These are phyloP conservation scores for Yarrowia divulgata DNA, from an alignment of 805 yeast species.

Conservation along the genomic window DNA sequence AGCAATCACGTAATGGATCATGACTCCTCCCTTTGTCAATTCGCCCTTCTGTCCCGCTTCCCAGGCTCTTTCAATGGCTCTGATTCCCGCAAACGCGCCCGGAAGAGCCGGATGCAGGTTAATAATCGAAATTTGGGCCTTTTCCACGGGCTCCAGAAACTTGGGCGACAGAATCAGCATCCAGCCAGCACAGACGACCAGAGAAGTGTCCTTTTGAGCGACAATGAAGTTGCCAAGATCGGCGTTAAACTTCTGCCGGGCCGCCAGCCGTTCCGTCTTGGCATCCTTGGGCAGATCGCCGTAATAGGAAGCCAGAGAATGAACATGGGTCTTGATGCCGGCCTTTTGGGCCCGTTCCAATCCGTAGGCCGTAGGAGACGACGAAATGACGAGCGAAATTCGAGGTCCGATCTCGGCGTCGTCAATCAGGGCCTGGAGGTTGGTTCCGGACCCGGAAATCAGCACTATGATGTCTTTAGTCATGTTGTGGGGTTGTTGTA, in stretches of 20 bases:
- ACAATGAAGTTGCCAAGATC: constrained; percentile 78
- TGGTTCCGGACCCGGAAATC: constrained; percentile 96
- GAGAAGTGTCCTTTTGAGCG: constrained; percentile 67
- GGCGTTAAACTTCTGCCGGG: constrained; percentile 74
- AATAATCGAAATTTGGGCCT: constrained; percentile 75
- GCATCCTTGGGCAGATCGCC: constrained; percentile 76
- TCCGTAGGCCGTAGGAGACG: constrained; percentile 87
- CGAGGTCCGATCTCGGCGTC: constrained; percentile 57
- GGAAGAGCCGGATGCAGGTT: constrained; percentile 98
- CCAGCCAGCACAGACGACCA: constrained; percentile 99
- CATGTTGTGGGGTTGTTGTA: background rate
- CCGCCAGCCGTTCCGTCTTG: constrained; percentile 60
- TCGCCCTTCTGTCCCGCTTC: constrained; percentile 89
- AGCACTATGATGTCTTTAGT: constrained; percentile 65
- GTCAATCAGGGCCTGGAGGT: constrained; percentile 91
- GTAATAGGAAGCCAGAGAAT: constrained; percentile 74
- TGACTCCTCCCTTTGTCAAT: constrained; percentile 81
- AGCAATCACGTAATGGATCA: constrained; percentile 96
- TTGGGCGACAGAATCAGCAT: constrained; percentile 86
- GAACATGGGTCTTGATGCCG: constrained; percentile 71
- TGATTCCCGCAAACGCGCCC: constrained; percentile 95
- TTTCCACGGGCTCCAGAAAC: constrained; percentile 70
- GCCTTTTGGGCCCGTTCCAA: constrained; percentile 76
- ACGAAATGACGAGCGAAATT: constrained; percentile 83
- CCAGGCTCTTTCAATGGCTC: constrained; percentile 97